Base-by-base conservation (phyloP, 495 filamentous ascomycete genomes). In the Penicillium goetzii region DNA sequence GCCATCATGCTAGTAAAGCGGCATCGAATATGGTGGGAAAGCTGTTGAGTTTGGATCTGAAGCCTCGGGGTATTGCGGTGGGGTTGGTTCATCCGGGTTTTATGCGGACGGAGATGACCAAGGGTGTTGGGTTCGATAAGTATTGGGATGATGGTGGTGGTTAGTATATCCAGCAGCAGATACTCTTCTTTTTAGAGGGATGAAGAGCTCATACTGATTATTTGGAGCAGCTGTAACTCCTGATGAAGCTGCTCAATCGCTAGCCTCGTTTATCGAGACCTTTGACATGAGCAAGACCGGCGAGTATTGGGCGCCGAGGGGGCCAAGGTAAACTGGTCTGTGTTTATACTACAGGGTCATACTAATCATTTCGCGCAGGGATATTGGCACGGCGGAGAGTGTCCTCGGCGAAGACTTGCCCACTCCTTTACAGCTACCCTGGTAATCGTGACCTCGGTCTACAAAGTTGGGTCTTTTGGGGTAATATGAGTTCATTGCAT, bases 1-100 rank as follows among this genome's bases (percentile, higher is more conserved):
- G 82, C 3, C 88, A 91, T 69, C 89, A 92, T 80, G 89, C 82
- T 0, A 86, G 83, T 74, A 91, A 92, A 68, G 81, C 87, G 5
- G 89, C 89, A 4, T 71, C 88, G 58, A 92, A 91, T 71, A 92
- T 92, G 89, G 86, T 87, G 5, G 89, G 88, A 4, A 89, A 88
- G 68, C 77, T 92, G 49, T 71, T 92, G 36, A 86, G 84, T 65
- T 72, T 90, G 63, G 89, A 92, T 70, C 72, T 92, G 23, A 87
- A 88, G 71, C 79, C 83, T 0, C 77, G 86, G 45, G 85, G 81
- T 0, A 81, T 92, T 54, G 80, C 87, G 2, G 85, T 92, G 10
- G 87, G 82, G 7, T 76, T 91, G 55, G 80, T 91, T 21, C 89
- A 92, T 72, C 89, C 89, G 4, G 88, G 89, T 0, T 91, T 91